phyloP scores from a whole-genome alignment of 1,139 yeast genomes.

The Kluyveromyces sp. region DNA sequence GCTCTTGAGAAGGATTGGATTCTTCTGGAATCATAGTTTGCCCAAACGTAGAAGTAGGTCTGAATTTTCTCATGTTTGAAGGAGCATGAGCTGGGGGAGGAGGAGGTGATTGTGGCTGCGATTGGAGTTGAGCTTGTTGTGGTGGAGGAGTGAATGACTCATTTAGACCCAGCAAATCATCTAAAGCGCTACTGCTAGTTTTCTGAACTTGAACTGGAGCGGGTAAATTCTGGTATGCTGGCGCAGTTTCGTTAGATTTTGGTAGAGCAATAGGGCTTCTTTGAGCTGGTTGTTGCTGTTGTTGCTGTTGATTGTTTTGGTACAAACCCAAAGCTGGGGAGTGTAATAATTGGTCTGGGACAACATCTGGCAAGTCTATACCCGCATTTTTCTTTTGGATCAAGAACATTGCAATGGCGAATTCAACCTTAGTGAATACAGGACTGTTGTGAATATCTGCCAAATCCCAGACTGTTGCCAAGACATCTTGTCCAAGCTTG shows the following conservation, averaged over 20 bases:
- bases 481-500: slow-evolving; percentile 70
- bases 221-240: slow-evolving; percentile 18
- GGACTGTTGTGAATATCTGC: slow-evolving; percentile 89
- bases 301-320: slow-evolving; percentile 14
- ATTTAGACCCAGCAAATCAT: slow-evolving; percentile 58
- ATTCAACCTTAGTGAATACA: slow-evolving; percentile 69
- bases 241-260: slow-evolving; percentile 32
- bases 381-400: slow-evolving; percentile 82
- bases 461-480: slow-evolving; percentile 92
- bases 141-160: slow-evolving; percentile 35
- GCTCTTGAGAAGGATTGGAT: slow-evolving; percentile 22
- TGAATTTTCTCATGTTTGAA: slow-evolving; percentile 22
- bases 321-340: slow-evolving; percentile 28
- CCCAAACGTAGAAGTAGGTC: slow-evolving; percentile 55
- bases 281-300: slow-evolving; percentile 12
- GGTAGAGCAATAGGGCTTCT: slow-evolving; percentile 20
- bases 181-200: slow-evolving; percentile 48
- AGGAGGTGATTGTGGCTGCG: slow-evolving; percentile 24
- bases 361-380: slow-evolving; percentile 60
- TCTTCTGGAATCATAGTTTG: slow-evolving; percentile 42
- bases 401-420: slow-evolving; percentile 87
- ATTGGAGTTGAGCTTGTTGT: background rate
- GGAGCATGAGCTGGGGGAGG: slow-evolving; percentile 30
- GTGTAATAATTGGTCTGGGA: slow-evolving; percentile 46
- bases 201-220: slow-evolving; percentile 18